Base-by-base conservation (phyloP, 495 filamentous ascomycete genomes). In the Xylaria cubensis region DNA sequence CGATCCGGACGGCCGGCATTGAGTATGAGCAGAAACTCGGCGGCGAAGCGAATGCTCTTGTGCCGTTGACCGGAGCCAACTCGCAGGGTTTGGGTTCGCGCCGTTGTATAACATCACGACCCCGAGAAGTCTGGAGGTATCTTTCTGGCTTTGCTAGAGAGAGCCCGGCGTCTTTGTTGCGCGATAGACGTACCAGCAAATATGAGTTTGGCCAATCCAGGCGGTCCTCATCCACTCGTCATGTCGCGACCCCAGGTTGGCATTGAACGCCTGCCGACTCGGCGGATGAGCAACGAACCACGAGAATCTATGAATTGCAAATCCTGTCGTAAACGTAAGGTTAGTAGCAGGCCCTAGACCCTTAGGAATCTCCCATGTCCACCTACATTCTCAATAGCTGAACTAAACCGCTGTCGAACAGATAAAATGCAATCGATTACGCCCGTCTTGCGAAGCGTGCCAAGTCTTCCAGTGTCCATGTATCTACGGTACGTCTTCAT, bases 231-330 rank as follows among this genome's bases (percentile, higher is more conserved):
- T 62, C 76, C 81, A 19, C 74, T 80, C 46, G 80, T 82, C 75
- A 90, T 92, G 88, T 90, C 91, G 74, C 88, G 93, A 74, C 91
- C 92, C 36, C 92, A 93, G 86, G 90, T 95, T 78, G 92, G 92
- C 81, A 96, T 96, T 81, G 92, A 94, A 82, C 89, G 93, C 74
- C 83, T 97, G 74, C 91, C 92, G 50, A 86, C 89, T 42, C 90
- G 93, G 66, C 90, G 92, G 58, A 84, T 89, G 82, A 90, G 87
- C 83, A 89, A 88, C 77, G 92, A 94, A 77, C 92, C 91, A 29
- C 90, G 93, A 74, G 92, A 95, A 83, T 91, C 92, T 24, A 97
- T 97, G 93, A 97, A 97, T 80, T 97, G 93, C 88, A 95, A 97
- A 79, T 94, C 92, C 29, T 97, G 93, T 85, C 90, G 93, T 74